Base-by-base conservation (phyloP, 2,329 filamentous ascomycete species). In the Magnaporthiopsis incrustans region DNA sequence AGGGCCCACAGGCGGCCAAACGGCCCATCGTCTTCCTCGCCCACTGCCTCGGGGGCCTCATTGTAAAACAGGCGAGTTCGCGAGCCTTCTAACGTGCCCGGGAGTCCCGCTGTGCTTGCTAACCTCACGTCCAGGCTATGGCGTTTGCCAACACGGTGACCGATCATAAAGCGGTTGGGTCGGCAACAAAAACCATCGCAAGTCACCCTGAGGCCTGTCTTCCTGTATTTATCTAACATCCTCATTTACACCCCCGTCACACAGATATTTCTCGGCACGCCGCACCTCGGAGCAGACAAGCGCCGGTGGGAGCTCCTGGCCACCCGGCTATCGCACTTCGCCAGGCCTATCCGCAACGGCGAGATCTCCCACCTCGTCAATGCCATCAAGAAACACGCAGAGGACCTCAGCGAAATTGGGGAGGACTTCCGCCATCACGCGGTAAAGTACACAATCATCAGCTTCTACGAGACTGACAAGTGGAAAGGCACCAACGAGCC, bases 41-140 rank as follows among this genome's bases (percentile, higher is more conserved):
- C 8, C 65, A 66, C n/a, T 66, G 65, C 53, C 57, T 66, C 7
- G 65, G 65, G 2, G 65, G 65, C 11, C 32, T 66, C n/a, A 66
- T 66, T 18, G 44, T 63, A 22, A 66, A 66, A 27, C 65, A 66
- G 44, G 63, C 61, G 35, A 38, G 35, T 15, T 38, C 12, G 35
- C 35, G 3, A 30, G 65, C 10, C 57, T 59, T 38, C 53, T 63
- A 22, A 58, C 66, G 30, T 30, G 35, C 2, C 12, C 35, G 35
- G 32, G 32, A 33, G 32, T 33, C 32, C 35, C 35, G 35, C 35
- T 38, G 12, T 38, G 10, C 12, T 38, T 8, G 11, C 35, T 38
- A 38, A 38, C 35, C 35, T 38, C 12, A 11, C 32, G 35, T 15
- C 35, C 35, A 38, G 35, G 35, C 35, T 15, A 38, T 38, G 35